Conservation (phyloP, 371 early-diverging fungal genomes). For the Umbelopsis sp. region DNA sequence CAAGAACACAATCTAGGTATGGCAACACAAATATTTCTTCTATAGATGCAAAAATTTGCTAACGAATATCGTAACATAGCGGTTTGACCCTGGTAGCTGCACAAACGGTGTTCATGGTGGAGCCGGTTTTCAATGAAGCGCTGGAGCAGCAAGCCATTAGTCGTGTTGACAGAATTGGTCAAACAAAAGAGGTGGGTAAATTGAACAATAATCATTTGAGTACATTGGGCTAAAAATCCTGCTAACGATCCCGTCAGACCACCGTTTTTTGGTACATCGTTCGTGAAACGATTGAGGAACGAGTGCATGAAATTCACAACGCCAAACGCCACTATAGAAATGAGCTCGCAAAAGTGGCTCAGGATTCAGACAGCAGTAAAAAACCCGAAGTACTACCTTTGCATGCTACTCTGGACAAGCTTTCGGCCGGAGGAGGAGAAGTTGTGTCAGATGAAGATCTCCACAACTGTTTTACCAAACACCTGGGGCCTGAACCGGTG, state of each 20-base stretch:
- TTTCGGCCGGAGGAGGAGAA: constrained; percentile 30
- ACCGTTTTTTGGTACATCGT: constrained; percentile 36
- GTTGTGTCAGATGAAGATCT: constrained; percentile 29
- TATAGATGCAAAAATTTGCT: not conserved
- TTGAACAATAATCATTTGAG: too few species aligned
- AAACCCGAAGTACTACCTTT: not conserved
- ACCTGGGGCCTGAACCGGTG: too few species aligned
- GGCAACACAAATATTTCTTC: not conserved
- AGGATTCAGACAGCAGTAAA: not conserved
- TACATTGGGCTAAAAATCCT: too few species aligned
- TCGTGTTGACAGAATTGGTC: constrained; percentile 45
- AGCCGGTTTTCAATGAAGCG: constrained; percentile 54
- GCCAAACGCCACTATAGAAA: constrained; percentile 24
- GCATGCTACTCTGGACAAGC: constrained; percentile 12
- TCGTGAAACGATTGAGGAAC: constrained; percentile 41
- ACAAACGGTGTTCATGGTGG: constrained; percentile 57
- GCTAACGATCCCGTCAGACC: constrained; percentile 21
- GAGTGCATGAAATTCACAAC: constrained; percentile 42
- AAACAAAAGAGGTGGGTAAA: constrained; percentile 27
- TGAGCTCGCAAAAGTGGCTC: not conserved
- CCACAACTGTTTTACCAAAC: constrained; percentile 27
- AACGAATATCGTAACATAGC: not conserved
- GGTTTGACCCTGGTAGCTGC: constrained; percentile 52
- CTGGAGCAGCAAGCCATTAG: constrained; percentile 58
- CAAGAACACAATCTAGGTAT: constrained; percentile 55